Percentiles rank a stretch among this genome's conserved stretches.
phyloP scores from a whole-genome alignment of 257 asterid genomes.

The Fraxinus cuspidata region DNA sequence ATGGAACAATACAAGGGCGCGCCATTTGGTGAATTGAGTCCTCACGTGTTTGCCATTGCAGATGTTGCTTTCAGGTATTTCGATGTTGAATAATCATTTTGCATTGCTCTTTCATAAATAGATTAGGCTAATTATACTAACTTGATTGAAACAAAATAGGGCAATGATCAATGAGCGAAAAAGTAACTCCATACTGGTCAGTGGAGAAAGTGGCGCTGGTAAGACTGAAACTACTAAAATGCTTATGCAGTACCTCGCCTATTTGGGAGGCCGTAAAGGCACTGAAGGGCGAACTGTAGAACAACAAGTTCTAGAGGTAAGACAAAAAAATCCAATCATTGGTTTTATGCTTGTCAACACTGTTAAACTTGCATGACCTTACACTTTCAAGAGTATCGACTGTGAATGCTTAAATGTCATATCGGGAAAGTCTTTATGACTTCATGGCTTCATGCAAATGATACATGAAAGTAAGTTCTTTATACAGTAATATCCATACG shows the following conservation, averaged over 20 bases:
- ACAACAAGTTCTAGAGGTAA: constrained; percentile 98
- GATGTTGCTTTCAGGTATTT: constrained; percentile 85
- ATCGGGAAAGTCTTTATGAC: background rate
- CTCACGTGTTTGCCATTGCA: constrained; percentile 97
- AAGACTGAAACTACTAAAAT: constrained; percentile 98
- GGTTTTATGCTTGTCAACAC: constrained; percentile 8
- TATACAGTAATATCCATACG: background rate
- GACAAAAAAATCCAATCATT: constrained; percentile 18
- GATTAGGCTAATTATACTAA: constrained; percentile 35
- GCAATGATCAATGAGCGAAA: constrained; percentile 85
- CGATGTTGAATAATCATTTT: constrained; percentile 10
- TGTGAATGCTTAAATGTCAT: background rate
- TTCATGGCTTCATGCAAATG: constrained; percentile 4
- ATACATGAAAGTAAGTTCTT: background rate
- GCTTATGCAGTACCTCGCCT: constrained; percentile 98
- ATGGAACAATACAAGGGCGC: constrained; percentile 98
- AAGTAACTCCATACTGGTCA: constrained; percentile 90
- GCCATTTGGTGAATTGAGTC: constrained; percentile 86
- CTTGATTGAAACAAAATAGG: constrained; percentile 47
- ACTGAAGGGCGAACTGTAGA: constrained; percentile 95
- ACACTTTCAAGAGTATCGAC: constrained; percentile 9
- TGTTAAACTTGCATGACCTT: background rate
- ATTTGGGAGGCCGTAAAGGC: constrained; percentile 94
- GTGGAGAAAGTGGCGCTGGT: constrained; percentile 99
- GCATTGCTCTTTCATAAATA: constrained; percentile 19